phyloP scores from a whole-genome alignment of 768 basidiomycete genomes.

The Leccinum olivaceopallidum region DNA sequence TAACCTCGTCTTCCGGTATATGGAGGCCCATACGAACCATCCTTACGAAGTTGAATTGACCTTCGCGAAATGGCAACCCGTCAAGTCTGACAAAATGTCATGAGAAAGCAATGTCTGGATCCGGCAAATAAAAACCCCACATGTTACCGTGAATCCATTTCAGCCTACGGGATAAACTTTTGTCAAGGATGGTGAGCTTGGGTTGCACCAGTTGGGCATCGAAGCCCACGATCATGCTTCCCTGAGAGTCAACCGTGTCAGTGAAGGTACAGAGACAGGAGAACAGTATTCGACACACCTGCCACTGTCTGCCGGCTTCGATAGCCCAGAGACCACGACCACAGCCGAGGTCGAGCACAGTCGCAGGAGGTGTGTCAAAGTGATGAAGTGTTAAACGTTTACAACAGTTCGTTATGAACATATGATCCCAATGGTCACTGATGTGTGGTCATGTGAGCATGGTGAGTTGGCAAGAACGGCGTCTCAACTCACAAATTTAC shows the following conservation, averaged over 20 bases:
- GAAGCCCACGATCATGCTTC: constrained; percentile 56
- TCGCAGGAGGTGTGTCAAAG: constrained; percentile 49
- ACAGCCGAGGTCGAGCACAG: constrained; percentile 69
- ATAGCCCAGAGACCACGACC: constrained; percentile 72
- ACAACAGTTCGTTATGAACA: constrained; percentile 56
- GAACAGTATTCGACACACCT: constrained; percentile 41
- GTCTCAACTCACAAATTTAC: constrained; percentile 51
- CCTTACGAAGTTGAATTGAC: constrained; percentile 65
- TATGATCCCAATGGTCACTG: constrained; percentile 73
- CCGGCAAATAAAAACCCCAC: constrained; percentile 37
- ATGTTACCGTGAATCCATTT: constrained; percentile 71
- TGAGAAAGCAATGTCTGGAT: constrained; percentile 11
- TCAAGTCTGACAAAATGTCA: constrained; percentile 49
- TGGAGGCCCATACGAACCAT: constrained; percentile 64
- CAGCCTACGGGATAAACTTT: constrained; percentile 48
- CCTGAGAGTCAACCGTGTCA: constrained; percentile 35
- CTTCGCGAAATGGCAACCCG: constrained; percentile 56
- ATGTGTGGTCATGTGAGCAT: constrained; percentile 5
- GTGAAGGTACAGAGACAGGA: background rate
- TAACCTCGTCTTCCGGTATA: constrained; percentile 71
- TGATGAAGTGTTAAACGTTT: constrained; percentile 53
- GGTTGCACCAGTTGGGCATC: constrained; percentile 61
- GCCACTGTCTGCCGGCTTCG: constrained; percentile 67
- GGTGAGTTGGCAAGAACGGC: background rate
- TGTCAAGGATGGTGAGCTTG: constrained; percentile 35